These are phyloP conservation scores for Nitzschia inconspicua DNA, from an alignment of 108 stramenopile species.

Conservation along the genomic window DNA sequence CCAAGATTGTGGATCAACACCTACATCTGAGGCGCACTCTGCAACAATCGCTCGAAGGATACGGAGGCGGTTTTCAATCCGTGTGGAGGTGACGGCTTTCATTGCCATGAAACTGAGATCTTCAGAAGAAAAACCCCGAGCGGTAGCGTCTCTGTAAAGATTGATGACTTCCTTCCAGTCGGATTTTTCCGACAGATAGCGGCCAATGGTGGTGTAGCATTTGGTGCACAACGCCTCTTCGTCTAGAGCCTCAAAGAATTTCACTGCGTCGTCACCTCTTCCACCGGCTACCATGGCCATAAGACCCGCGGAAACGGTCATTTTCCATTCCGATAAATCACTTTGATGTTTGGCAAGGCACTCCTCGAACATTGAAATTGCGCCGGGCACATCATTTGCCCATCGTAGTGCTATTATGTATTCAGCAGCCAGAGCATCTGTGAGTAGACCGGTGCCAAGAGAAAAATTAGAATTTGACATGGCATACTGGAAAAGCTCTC, in stretches of 20 bases:
- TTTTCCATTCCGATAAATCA: conserved; percentile 7
- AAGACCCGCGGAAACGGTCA: conserved; percentile 15
- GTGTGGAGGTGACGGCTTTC: conserved; percentile 49
- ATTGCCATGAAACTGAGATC: conserved; percentile 54
- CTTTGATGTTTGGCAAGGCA: conserved; percentile 4
- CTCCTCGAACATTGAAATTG: conserved; percentile 11
- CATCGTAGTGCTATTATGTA: conserved; percentile 16
- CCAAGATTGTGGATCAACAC: conserved; percentile 45
- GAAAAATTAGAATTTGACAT: not conserved
- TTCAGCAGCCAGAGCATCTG: conserved; percentile 28
- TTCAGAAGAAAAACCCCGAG: conserved; percentile 53
- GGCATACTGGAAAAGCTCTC: no score
- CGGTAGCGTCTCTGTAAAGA: conserved; percentile 45
- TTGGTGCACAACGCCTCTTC: not conserved
- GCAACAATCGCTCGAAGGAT: conserved; percentile 52
- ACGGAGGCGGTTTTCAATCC: conserved; percentile 48
- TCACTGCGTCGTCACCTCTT: conserved; percentile 11
- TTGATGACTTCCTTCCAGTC: conserved; percentile 43
- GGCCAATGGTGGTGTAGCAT: conserved; percentile 13
- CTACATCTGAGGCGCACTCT: conserved; percentile 41
- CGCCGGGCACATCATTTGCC: conserved; percentile 1
- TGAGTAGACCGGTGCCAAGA: not conserved
- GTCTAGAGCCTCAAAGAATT: conserved; percentile 17
- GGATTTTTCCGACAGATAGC: conserved; percentile 16
- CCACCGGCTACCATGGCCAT: conserved; percentile 11